Evolutionary conservation across 495 filamentous ascomycete genomes (phyloP), one percentile per base, ranked within the genome.

Genomic region (Poronia punctata): DNA sequence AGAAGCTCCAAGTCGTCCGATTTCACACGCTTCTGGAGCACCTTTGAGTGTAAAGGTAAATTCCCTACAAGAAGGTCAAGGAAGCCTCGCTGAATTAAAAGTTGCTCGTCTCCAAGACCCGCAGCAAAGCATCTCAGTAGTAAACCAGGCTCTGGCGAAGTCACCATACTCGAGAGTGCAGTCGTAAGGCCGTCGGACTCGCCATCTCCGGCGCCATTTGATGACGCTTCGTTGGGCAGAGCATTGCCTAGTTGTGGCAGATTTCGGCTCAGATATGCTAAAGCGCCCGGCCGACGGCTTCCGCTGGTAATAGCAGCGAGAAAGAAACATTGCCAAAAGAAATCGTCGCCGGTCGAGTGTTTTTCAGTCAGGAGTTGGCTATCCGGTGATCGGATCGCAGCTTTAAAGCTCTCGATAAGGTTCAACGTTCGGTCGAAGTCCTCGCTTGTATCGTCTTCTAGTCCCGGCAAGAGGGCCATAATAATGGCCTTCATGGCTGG

Each of bases 301-400:
- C 84, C 71, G 53, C 86, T 88, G 5, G 90, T 95, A 24, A 99
- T 94, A 0, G 86, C 79, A 10, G 88, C 87, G 25, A 97, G 70
- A 49, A 99, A 95, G 48, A 99, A 83, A 60, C 86, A 95, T 66
- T 99, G 92, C 92, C 92, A 99, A 57, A 95, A 99, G 57, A 88
- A 94, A 49, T 88, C 85, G 37, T 89, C 85, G 19, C 78, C 81
- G 7, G 70, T 63, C 10, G 71, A 74, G 35, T 72, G 67, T n/a
- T 65, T 62, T n/a, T 72, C 62, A 2, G 71, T 70, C 7, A 68
- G 64, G 15, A 68, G 62, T 28, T 69, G 62, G 44, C 68, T 62
- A 26, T 43, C 49, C 4, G 62, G 61, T 10, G 68, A 65, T 3
- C 74, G 74, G 16, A 88, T 75, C 8, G 78, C 76, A 52, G 71